Evolutionary conservation across 768 basidiomycete species (phyloP), one percentile per base, ranked within the genome.

Genomic region (Pseudohyphozyma bogoriensis): DNA sequence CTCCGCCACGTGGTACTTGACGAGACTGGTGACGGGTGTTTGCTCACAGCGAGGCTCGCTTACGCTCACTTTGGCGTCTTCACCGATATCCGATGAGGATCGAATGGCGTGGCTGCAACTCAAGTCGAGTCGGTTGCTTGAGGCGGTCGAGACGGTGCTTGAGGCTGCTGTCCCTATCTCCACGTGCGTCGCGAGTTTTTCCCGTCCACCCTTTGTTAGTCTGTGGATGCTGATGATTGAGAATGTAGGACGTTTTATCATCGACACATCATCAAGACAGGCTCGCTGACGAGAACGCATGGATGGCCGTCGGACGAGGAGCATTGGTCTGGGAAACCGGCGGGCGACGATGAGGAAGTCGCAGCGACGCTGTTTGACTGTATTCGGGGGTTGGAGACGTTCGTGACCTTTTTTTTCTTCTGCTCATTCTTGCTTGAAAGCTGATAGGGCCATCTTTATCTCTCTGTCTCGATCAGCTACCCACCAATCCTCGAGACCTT

Each of bases 91-190:
- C 49, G 39, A 51, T 50, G 2, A 26, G 0, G 39, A 36, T 5
- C 46, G 16, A 18, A 29, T 13, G 9, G 20, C 18, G 2, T 51
- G 54, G 59, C 47, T 60, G 33, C 54, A 55, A n/a, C 37, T 26
- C 2, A 32, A 44, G 4, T 55, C 59, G 22, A 39, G 51, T 22
- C 54, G 59, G 7, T 42, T 60, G 3, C 59, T 60, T 28, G 59
- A 60, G 13, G 59, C 54, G 8, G 59, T 60, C 26, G 59, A 60
- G 42, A 44, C 49, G 11, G 22, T 60, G 22, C 39, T 50, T 12
- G 59, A 60, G 33, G 33, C 52, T 12, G 32, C 56, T 1, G 8
- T 44, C 1, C 49, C 54, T 2, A 39, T 51, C 1, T 2, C 26
- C 13, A 24, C 59, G 59, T 60, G 9, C n/a, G 59, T 56, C 31